Conservation (phyloP, 2,329 filamentous ascomycete genomes). For the Coccinonectria pachysandricola region DNA sequence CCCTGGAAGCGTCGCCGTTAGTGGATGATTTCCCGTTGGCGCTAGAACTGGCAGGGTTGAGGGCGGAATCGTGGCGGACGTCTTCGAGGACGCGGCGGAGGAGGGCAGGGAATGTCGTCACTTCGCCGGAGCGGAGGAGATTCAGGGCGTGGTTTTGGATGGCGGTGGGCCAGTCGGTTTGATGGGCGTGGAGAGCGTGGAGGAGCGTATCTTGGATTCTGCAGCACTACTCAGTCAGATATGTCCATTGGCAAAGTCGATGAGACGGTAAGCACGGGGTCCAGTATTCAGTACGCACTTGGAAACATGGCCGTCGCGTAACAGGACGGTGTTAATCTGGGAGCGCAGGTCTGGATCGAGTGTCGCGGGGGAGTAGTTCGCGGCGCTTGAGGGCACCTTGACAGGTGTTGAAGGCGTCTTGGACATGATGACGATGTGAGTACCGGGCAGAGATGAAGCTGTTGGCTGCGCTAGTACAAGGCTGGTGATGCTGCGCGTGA, state of each 20-base stretch:
- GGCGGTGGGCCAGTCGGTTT: conserved; percentile 51
- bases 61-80: conserved; percentile 39
- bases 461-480: too few relatives aligned
- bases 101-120: conserved; percentile 50
- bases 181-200: conserved; percentile 49
- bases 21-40: conserved; percentile 24
- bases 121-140: conserved; percentile 50
- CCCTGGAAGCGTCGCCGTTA: conserved; percentile 22
- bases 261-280: not conserved
- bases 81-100: conserved; percentile 52
- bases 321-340: conserved; percentile 48
- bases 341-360: conserved; percentile 52
- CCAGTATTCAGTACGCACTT: conserved; percentile 33
- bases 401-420: conserved; percentile 43
- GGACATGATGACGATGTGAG: conserved; percentile 32
- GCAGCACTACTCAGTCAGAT: too few relatives aligned
- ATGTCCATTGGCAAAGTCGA: not conserved
- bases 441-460: too few relatives aligned
- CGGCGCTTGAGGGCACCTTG: conserved; percentile 49
- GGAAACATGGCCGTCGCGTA: conserved; percentile 48
- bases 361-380: conserved; percentile 49
- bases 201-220: conserved; percentile 57
- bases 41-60: conserved; percentile 16
- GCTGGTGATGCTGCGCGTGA: too few relatives aligned
- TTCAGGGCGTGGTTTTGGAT: conserved; percentile 49